Base-by-base conservation (phyloP, 441 rosid genomes). In the Pelargonium cotyledonis region DNA sequence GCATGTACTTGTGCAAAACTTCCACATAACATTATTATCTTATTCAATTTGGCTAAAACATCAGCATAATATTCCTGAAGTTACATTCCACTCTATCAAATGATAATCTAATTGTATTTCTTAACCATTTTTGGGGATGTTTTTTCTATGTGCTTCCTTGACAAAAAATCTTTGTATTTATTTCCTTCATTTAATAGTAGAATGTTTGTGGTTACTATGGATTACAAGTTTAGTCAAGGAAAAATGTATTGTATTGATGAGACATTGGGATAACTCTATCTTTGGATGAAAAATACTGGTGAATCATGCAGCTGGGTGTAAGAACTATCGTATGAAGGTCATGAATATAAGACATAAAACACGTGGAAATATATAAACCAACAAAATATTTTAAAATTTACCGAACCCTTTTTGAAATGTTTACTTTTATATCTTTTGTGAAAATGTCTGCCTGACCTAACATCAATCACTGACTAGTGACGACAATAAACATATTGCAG, bases 401-500 rank as follows among this genome's bases (percentile, higher is more conserved):
- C n/a, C 1, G 49, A 57, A 18, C 21, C 60, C 10, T 65, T 53
- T 41, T 11, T 26, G 64, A 61, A 23, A 61, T 23, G 64, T 26
- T 57, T 18, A 29, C 10, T 41, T 44, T 35, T 67, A 6, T 10
- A 41, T 18, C 10, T 68, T 23, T 14, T 35, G 10, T 60, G 8
- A 43, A 58, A 58, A 14, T 21, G 12, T 46, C 38, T 40, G 19
- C 16, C 18, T 68, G 47, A 18, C 9, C 21, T 58, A 16, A 31
- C 43, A 6, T 63, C 40, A 21, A 46, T 55, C 57, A 53, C 68
- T 69, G 70, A 76, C 65, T 44, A 46, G 67, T 69, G 70, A 76
- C 65, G 44, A 38, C 23, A 19, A 63, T 72, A 69, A 74, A 38
- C 44, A 62, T 72, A 18, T 65, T 81, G 80, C 93, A 95, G 98